Conservation (phyloP, 192 early-diverging fungal species). For the Obelidium mucronatum region DNA sequence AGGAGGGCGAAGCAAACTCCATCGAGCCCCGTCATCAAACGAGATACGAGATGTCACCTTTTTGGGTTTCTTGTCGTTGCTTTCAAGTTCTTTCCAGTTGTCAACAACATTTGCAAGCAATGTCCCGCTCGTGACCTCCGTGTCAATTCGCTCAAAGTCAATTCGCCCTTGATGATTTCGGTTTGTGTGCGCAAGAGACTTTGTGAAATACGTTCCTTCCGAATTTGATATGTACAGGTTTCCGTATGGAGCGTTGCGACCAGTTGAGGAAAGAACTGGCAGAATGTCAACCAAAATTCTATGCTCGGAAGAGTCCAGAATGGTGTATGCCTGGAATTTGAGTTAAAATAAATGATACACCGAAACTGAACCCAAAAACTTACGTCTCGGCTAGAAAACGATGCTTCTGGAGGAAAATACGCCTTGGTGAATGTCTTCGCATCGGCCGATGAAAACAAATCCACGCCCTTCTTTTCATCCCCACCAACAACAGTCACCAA, state of each 20-base stretch:
- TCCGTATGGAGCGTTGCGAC: conserved; percentile 58
- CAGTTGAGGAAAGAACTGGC: conserved; percentile 36
- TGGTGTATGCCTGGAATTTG: conserved; percentile 71
- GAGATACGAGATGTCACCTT: conserved; percentile 78
- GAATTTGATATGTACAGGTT: conserved; percentile 86
- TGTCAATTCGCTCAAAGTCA: conserved; percentile 90
- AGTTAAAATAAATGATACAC: too few relatives aligned
- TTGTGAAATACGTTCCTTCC: conserved; percentile 86
- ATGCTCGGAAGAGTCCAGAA: conserved; percentile 80
- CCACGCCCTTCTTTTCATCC: conserved; percentile 60
- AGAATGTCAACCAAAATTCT: conserved; percentile 81
- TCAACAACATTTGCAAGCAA: conserved; percentile 84
- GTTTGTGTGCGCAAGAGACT: conserved; percentile 82
- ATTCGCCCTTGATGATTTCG: conserved; percentile 81
- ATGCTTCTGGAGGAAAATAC: conserved; percentile 50
- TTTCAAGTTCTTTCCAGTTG: conserved; percentile 74
- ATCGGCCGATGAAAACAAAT: conserved; percentile 72
- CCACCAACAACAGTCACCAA: conserved; percentile 65
- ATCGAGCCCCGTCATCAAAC: conserved; percentile 85
- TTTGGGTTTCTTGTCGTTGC: conserved; percentile 51
- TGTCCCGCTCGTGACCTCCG: conserved; percentile 74
- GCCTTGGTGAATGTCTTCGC: conserved; percentile 71
- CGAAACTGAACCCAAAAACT: too few relatives aligned
- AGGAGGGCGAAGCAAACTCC: conserved; percentile 77
- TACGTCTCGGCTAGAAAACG: conserved; percentile 28